Percentiles rank a stretch among this genome's conserved stretches.
Conservation (phyloP, 257 asterid genomes). For the Petunia secreta region DNA sequence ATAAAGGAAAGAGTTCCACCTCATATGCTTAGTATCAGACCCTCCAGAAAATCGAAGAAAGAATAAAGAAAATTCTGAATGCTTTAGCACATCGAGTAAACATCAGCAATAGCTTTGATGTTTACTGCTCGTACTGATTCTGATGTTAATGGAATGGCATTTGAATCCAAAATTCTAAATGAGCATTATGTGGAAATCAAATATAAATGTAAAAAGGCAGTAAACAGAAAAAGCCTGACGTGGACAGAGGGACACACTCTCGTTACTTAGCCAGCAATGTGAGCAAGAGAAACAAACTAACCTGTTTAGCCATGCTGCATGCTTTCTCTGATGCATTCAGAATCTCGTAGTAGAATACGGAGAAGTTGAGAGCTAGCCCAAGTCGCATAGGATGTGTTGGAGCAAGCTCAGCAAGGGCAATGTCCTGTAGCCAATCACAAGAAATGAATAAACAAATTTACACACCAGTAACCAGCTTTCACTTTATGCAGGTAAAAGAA, state of each 20-base stretch:
- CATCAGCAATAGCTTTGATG: neutral
- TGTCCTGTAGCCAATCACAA: slow-evolving; percentile 44
- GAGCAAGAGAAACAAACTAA: slow-evolving; percentile 17
- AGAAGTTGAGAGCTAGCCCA: slow-evolving; percentile 68
- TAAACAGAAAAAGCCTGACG: neutral
- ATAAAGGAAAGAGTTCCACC: neutral
- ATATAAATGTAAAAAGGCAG: neutral
- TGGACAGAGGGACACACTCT: neutral
- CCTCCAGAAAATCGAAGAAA: neutral
- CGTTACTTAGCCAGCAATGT: neutral
- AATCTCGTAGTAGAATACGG: slow-evolving; percentile 71
- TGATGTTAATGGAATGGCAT: neutral
- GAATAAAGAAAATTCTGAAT: neutral
- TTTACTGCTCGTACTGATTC: neutral
- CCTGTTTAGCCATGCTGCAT: slow-evolving; percentile 77
- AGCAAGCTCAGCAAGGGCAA: slow-evolving; percentile 60
- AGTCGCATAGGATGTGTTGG: slow-evolving; percentile 44
- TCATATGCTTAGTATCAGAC: neutral
- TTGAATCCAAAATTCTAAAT: slow-evolving; percentile 6
- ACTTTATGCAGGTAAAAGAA: slow-evolving; percentile 14
- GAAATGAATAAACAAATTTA: neutral
- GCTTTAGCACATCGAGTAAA: neutral
- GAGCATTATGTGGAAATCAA: neutral
- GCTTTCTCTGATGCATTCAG: slow-evolving; percentile 66
- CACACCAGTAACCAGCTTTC: neutral